Evolutionary conservation across 305 asterid species (phyloP).

Genomic region (Caryopteris hybrid): DNA sequence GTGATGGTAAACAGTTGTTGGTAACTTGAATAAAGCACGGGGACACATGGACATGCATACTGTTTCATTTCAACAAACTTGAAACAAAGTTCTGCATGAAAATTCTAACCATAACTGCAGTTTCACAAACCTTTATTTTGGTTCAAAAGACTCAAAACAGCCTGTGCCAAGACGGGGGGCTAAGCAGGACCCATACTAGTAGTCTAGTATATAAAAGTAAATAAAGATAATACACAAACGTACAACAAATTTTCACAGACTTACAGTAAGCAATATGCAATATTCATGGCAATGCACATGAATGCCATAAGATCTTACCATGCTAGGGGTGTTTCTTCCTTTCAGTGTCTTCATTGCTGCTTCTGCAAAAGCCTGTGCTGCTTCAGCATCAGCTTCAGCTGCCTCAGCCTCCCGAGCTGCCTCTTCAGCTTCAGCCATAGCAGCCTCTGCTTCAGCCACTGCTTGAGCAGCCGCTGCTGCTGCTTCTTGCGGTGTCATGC

Average conservation of each 20-base stretch:
- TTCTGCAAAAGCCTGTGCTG: constrained; percentile 94
- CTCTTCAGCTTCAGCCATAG: constrained; percentile 97
- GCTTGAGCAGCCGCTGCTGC: constrained; percentile 96
- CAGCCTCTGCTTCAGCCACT: constrained; percentile 97
- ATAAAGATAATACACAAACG: too few species aligned
- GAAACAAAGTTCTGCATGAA: not conserved
- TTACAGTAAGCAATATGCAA: not conserved
- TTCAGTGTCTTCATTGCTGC: constrained; percentile 77
- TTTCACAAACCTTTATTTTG: not conserved
- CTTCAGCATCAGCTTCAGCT: constrained; percentile 98
- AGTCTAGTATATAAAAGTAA: too few species aligned
- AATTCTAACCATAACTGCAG: not conserved
- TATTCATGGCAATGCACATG: not conserved
- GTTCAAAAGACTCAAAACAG: too few species aligned
- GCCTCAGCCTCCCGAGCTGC: constrained; percentile 95
- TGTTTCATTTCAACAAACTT: not conserved
- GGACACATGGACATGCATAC: not conserved
- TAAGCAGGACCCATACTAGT: too few species aligned
- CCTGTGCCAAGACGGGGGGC: too few species aligned
- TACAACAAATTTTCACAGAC: not conserved
- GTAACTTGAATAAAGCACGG: not conserved
- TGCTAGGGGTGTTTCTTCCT: constrained; percentile 60
- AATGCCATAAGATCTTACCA: constrained; percentile 45
- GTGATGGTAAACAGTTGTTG: not conserved
- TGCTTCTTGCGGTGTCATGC: constrained; percentile 84